phyloP scores from a whole-genome alignment of 805 yeast genomes.

The Kodamaea sagamina region DNA sequence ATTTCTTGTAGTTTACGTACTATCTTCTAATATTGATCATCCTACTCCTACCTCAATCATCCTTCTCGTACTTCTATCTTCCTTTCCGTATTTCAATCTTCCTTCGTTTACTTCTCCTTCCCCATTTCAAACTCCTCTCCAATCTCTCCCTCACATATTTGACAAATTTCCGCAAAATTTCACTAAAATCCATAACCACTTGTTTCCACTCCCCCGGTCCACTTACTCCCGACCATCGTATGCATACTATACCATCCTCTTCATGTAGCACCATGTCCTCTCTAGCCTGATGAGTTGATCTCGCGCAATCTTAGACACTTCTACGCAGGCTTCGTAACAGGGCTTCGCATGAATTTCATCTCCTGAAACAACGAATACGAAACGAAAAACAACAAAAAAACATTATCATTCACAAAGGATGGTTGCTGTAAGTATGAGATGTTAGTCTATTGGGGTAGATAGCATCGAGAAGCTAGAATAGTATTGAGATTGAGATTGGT shows the following conservation, averaged over 20 bases:
- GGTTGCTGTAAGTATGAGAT: slow-evolving; percentile 3
- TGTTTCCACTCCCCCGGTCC: neutral
- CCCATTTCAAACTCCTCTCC: neutral
- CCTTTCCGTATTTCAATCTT: no score
- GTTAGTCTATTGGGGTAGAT: neutral
- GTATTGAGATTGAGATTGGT: neutral
- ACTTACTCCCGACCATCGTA: neutral
- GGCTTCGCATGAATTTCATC: slow-evolving; percentile 7
- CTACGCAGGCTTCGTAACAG: slow-evolving; percentile 7
- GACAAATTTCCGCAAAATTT: neutral
- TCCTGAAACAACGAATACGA: slow-evolving; percentile 3
- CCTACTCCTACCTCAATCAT: no score
- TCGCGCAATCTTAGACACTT: slow-evolving; percentile 2
- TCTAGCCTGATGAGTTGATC: no score
- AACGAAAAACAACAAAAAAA: slow-evolving; percentile 5
- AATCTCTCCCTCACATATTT: neutral
- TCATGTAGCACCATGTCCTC: no score
- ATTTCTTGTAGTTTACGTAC: no score
- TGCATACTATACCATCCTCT: no score
- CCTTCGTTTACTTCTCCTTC: no score
- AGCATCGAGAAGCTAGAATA: neutral
- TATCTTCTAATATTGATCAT: no score
- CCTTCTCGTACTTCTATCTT: no score
- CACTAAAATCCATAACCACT: neutral
- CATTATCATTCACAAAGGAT: slow-evolving; percentile 4